phyloP scores from a whole-genome alignment of 257 asterid species.

The Fraxinus americana region DNA sequence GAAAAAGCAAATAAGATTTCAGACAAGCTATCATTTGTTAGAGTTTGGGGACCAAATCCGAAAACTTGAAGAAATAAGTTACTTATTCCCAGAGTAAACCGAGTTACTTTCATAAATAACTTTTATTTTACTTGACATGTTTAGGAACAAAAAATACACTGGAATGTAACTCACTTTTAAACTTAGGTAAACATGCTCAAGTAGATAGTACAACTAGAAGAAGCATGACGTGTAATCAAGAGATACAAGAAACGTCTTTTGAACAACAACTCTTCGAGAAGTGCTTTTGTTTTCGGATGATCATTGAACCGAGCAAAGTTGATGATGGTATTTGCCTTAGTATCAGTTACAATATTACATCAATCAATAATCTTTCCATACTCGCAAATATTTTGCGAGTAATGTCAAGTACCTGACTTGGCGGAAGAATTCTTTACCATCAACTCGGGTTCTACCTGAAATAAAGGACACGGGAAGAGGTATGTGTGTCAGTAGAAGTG shows the following conservation, averaged over 20 bases:
- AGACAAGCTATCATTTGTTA: neutral
- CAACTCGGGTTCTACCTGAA: conserved; percentile 85
- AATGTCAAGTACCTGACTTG: conserved; percentile 74
- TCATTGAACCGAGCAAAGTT: conserved; percentile 35
- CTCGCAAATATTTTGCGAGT: neutral
- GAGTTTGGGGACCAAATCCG: no score
- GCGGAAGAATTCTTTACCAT: conserved; percentile 97
- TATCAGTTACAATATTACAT: no score
- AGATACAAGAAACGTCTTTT: no score
- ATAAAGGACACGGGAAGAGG: conserved; percentile 9
- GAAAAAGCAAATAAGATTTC: conserved; percentile 17
- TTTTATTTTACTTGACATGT: neutral
- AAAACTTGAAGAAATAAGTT: neutral
- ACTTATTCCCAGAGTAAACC: neutral
- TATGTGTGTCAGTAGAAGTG: conserved; percentile 36
- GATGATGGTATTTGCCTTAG: no score
- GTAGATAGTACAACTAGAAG: conserved; percentile 41
- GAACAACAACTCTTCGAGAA: conserved; percentile 19
- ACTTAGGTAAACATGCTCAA: conserved; percentile 4
- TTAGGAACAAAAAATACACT: neutral
- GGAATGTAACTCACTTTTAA: conserved; percentile 29
- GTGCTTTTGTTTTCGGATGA: neutral
- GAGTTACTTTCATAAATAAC: neutral
- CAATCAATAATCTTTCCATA: no score
- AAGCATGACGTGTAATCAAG: no score